Evolutionary conservation across 768 basidiomycete genomes (phyloP).

Genomic region (Leccinum boreale): DNA sequence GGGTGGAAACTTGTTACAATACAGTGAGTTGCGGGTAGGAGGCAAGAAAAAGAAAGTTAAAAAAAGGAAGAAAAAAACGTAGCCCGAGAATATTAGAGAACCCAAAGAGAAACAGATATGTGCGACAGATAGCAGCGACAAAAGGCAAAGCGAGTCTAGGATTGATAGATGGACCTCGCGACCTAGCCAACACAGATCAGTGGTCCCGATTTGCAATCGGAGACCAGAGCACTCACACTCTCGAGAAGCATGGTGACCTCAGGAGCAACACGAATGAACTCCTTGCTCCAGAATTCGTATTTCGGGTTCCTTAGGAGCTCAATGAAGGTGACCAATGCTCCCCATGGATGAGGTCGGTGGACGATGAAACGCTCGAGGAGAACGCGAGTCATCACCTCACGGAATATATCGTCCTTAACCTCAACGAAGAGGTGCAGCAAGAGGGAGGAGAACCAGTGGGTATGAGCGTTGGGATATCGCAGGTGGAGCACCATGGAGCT

Average conservation of each 20-base stretch:
- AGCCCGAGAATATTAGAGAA: constrained; percentile 31
- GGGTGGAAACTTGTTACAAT: constrained; percentile 67
- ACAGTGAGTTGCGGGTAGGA: constrained; percentile 61
- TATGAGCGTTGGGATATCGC: constrained; percentile 98
- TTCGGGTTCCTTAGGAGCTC: constrained; percentile 87
- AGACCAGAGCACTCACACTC: constrained; percentile 52
- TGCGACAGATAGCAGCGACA: constrained; percentile 75
- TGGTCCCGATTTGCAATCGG: neutral
- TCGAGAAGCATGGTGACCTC: constrained; percentile 84
- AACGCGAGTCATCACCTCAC: constrained; percentile 83
- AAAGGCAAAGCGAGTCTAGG: constrained; percentile 63
- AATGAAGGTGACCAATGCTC: constrained; percentile 89
- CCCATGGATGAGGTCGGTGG: constrained; percentile 96
- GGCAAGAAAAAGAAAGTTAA: constrained; percentile 21
- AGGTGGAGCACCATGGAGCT: constrained; percentile 92
- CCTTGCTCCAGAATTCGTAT: constrained; percentile 89
- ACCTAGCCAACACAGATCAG: constrained; percentile 43
- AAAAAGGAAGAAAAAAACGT: constrained; percentile 5
- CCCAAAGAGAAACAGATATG: constrained; percentile 70
- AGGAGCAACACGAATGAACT: constrained; percentile 79
- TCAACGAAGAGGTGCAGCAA: constrained; percentile 85
- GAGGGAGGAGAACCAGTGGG: constrained; percentile 94
- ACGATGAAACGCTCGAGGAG: constrained; percentile 93
- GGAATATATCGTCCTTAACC: constrained; percentile 70
- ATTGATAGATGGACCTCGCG: constrained; percentile 72